phyloP scores from a whole-genome alignment of 2,329 filamentous ascomycete genomes.

The Arthrobotrys pseudoclavata region DNA sequence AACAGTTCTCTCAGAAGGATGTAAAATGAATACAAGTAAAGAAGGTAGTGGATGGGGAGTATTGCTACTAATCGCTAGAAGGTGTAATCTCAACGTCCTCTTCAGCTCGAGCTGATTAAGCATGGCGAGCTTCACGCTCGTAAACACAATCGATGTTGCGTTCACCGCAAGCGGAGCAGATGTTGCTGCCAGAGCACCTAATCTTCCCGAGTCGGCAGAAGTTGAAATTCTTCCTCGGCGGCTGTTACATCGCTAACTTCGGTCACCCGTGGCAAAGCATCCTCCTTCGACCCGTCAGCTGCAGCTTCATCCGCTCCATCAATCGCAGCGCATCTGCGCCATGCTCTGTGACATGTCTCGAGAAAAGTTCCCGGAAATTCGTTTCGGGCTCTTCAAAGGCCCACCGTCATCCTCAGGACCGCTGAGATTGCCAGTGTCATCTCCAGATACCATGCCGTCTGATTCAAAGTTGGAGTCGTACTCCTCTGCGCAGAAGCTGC shows the following conservation, averaged over 20 bases:
- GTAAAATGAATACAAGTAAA: not conserved
- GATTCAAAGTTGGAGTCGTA: slow-evolving; percentile 57
- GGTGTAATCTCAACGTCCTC: too few relatives aligned
- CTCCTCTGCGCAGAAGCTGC: slow-evolving; percentile 57
- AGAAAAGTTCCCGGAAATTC: slow-evolving; percentile 48
- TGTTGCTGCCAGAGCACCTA: too few relatives aligned
- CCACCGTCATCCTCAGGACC: slow-evolving; percentile 54
- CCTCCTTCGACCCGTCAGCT: slow-evolving; percentile 13
- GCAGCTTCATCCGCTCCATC: slow-evolving; percentile 14
- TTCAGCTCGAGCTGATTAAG: too few relatives aligned
- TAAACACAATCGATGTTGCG: too few relatives aligned
- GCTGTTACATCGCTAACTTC: slow-evolving; percentile 12
- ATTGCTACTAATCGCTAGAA: too few relatives aligned
- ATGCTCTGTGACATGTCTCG: slow-evolving; percentile 43
- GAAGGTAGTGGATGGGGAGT: too few relatives aligned
- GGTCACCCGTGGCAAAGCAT: slow-evolving; percentile 15
- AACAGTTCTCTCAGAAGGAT: not conserved
- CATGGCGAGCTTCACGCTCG: too few relatives aligned
- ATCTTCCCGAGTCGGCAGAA: too few relatives aligned
- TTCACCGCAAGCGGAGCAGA: too few relatives aligned
- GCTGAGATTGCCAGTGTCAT: slow-evolving; percentile 50
- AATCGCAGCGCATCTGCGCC: slow-evolving; percentile 31
- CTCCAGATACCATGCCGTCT: slow-evolving; percentile 43
- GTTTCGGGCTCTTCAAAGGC: slow-evolving; percentile 53
- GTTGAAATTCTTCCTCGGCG: too few relatives aligned